Percentiles rank a stretch among this genome's conserved stretches.
Evolutionary conservation across 1,284 basidiomycete species (phyloP).

Genomic region (Sporisorium graminicola): DNA sequence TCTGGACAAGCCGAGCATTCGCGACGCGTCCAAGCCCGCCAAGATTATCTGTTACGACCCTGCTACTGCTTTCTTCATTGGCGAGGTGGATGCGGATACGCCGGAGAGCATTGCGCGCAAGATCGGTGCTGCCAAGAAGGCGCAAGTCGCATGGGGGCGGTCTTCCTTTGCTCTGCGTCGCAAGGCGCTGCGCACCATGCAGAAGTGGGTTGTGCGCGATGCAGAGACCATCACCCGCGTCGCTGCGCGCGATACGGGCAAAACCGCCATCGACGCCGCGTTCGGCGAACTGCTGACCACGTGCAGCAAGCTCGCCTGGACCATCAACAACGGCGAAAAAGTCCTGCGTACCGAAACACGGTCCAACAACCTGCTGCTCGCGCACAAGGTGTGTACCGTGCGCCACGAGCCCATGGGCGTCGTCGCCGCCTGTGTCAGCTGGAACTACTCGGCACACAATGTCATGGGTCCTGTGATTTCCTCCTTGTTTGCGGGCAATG

Average conservation of each 20-base stretch:
- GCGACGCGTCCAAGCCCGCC: conserved; percentile 57
- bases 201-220: conserved; percentile 90
- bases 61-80: conserved; percentile 83
- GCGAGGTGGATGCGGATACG: conserved; percentile 78
- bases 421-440: conserved; percentile 90
- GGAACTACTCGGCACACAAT: conserved; percentile 83
- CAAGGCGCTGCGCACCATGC: conserved; percentile 83
- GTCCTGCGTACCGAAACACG: conserved; percentile 52
- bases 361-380: conserved; percentile 79
- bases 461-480: conserved; percentile 92
- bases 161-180: conserved; percentile 83
- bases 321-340: conserved; percentile 54
- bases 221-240: conserved; percentile 86
- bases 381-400: conserved; percentile 83
- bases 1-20: conserved; percentile 34
- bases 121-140: conserved; percentile 77
- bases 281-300: conserved; percentile 67
- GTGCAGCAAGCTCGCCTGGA: conserved; percentile 63
- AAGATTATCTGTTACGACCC: conserved; percentile 91
- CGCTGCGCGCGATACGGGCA: conserved; percentile 94
- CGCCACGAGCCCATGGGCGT: conserved; percentile 93
- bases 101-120: conserved; percentile 78
- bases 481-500: conserved; percentile 89
- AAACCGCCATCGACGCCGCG: conserved; percentile 79
- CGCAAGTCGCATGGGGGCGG: conserved; percentile 79